Evolutionary conservation across 1,284 basidiomycete species (phyloP).

Genomic region (Tilletia setariae): DNA sequence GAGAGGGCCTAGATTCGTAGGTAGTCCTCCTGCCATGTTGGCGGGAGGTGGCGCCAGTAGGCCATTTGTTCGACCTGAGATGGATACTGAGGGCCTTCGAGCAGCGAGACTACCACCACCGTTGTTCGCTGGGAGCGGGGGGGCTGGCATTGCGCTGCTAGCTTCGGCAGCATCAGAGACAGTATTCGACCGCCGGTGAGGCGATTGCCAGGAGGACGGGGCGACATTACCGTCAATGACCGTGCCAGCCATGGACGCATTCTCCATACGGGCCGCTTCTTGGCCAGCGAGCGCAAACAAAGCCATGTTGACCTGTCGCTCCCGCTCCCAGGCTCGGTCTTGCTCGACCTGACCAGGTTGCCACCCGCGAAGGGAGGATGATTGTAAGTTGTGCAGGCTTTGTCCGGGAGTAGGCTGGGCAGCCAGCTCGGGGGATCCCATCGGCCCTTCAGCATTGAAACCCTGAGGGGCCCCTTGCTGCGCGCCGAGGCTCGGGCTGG

Average conservation of each 20-base stretch:
- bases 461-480: too few species aligned
- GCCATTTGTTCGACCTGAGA: background rate
- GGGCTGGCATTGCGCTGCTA: background rate
- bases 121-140: background rate
- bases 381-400: background rate
- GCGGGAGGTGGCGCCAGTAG: background rate
- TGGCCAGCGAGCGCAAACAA: slow-evolving; percentile 1
- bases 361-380: background rate
- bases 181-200: background rate
- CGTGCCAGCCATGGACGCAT: background rate
- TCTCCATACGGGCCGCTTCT: background rate
- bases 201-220: background rate
- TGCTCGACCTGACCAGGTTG: background rate
- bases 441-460: too few species aligned
- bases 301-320: background rate
- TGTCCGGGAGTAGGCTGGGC: background rate
- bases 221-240: background rate
- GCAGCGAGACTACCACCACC: background rate
- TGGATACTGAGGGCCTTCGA: too few species aligned
- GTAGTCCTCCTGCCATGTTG: background rate
- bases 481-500: background rate
- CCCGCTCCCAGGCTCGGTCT: background rate
- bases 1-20: background rate
- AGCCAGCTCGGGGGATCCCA: background rate
- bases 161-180: background rate